phyloP scores from a whole-genome alignment of 345 rosid genomes.

The Salix arbutifolia region DNA sequence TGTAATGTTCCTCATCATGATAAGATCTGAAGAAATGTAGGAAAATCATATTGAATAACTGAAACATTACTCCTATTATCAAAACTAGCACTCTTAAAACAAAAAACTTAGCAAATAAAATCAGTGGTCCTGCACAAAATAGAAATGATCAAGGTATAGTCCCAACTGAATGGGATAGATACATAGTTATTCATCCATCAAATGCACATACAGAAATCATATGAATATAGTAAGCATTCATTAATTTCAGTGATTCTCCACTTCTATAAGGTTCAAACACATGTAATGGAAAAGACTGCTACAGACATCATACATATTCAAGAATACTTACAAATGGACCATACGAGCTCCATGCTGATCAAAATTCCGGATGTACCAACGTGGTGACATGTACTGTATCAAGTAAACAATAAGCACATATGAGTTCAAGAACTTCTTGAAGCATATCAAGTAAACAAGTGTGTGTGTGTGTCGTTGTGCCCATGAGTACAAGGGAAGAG shows the following conservation, averaged over 20 bases:
- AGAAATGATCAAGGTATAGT: not conserved
- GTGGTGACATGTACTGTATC: slow-evolving; percentile 69
- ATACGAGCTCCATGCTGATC: slow-evolving; percentile 51
- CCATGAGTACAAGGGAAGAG: not conserved
- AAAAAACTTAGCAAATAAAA: not conserved
- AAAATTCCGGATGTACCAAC: slow-evolving; percentile 89
- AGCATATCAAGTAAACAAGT: not conserved
- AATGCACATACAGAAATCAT: not conserved
- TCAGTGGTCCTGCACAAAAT: not conserved
- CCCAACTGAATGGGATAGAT: not conserved
- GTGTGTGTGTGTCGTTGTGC: not conserved
- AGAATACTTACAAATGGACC: slow-evolving; percentile 79
- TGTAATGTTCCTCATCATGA: slow-evolving; percentile 92
- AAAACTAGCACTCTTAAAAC: not conserved
- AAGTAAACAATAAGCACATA: slow-evolving; percentile 1
- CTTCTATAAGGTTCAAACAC: not conserved
- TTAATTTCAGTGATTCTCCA: not conserved
- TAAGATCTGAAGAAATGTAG: slow-evolving; percentile 54
- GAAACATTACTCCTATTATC: not conserved
- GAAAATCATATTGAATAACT: not conserved
- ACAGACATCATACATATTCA: not conserved
- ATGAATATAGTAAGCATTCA: not conserved
- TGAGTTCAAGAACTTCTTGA: not conserved
- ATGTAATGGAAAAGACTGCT: slow-evolving; percentile 10
- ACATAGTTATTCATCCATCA: not conserved